Evolutionary conservation across 1,139 yeast species (phyloP).

Genomic region (Hemisphaericaspora subhashii): DNA sequence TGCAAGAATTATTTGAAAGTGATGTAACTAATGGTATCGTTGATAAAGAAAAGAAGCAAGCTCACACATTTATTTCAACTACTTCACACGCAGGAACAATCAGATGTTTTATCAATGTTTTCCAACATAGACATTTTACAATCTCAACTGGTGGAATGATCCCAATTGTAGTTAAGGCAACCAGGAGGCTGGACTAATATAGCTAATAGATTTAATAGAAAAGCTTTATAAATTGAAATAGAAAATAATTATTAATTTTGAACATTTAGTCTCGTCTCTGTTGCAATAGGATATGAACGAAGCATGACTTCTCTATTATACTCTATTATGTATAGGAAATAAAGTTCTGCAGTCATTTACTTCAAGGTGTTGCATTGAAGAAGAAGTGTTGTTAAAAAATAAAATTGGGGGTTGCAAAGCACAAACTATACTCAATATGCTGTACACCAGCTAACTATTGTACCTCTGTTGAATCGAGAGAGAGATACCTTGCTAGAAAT

Average conservation of each 20-base stretch:
- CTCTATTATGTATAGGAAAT: too few relatives aligned
- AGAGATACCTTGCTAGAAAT: too few relatives aligned
- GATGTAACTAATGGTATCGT: slow-evolving; percentile 15
- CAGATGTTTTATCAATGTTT: slow-evolving; percentile 50
- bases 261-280: too few relatives aligned
- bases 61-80: slow-evolving; percentile 42
- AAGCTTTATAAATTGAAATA: not conserved
- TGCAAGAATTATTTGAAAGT: slow-evolving; percentile 41
- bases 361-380: too few relatives aligned
- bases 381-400: too few relatives aligned
- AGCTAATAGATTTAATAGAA: not conserved
- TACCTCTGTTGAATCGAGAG: not conserved
- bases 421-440: too few relatives aligned
- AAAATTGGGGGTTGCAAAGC: too few relatives aligned
- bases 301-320: too few relatives aligned
- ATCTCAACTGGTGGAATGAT: slow-evolving; percentile 60
- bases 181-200: slow-evolving; percentile 17
- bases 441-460: too few relatives aligned
- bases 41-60: slow-evolving; percentile 20
- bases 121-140: slow-evolving; percentile 54
- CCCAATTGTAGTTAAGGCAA: slow-evolving; percentile 54
- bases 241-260: too few relatives aligned
- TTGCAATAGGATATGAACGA: too few relatives aligned
- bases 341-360: too few relatives aligned
- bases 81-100: slow-evolving; percentile 69